Percentiles rank a stretch among this genome's conserved stretches.
phyloP scores from a whole-genome alignment of 2,329 filamentous ascomycete genomes.

The Epichloe coenophiala region DNA sequence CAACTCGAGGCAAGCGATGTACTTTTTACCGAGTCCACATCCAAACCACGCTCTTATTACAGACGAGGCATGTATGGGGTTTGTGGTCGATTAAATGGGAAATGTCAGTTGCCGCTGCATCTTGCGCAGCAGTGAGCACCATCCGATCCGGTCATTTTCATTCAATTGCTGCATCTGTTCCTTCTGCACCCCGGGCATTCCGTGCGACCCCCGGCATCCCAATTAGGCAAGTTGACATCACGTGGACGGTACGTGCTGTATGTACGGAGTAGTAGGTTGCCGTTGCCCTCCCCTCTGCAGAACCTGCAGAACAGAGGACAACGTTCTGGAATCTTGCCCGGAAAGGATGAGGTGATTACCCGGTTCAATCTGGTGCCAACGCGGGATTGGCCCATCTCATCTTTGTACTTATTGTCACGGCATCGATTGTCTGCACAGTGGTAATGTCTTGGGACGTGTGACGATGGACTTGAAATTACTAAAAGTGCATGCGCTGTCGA shows the following conservation, averaged over 20 bases:
- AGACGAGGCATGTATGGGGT: background rate
- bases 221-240: constrained; percentile 2
- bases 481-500: no score
- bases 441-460: no score
- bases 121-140: background rate
- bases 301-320: background rate
- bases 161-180: background rate
- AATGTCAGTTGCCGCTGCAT: background rate
- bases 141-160: no score
- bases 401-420: no score
- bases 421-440: no score
- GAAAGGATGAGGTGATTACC: background rate
- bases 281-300: background rate
- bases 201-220: background rate
- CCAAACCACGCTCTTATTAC: background rate
- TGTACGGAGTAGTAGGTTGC: background rate
- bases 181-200: background rate
- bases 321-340: background rate
- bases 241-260: background rate
- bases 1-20: no score
- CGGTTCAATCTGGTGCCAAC: background rate
- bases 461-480: no score
- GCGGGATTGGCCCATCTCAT: background rate
- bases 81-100: background rate
- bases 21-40: background rate